phyloP scores from a whole-genome alignment of 1,284 basidiomycete genomes.

The Cystobasidium pallidum region DNA sequence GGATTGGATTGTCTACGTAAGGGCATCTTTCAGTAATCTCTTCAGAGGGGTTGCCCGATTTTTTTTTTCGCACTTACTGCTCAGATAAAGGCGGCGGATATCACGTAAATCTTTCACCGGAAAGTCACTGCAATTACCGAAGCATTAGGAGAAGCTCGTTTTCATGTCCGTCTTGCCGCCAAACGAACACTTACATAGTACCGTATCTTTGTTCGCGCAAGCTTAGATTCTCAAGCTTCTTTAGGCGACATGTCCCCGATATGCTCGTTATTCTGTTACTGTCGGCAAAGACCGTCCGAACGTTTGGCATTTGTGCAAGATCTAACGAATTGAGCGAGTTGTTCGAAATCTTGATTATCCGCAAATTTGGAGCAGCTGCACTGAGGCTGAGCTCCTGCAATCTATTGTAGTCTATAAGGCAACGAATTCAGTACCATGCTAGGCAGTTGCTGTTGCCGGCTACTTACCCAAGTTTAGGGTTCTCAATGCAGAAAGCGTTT shows the following conservation, averaged over 20 bases:
- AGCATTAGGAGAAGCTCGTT: not conserved
- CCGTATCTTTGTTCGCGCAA: conserved; percentile 81
- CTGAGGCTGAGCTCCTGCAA: conserved; percentile 57
- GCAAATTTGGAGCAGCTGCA: conserved; percentile 66
- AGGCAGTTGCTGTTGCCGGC: not conserved
- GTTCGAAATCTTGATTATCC: conserved; percentile 81
- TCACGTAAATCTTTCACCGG: conserved; percentile 77
- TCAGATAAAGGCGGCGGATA: conserved; percentile 89
- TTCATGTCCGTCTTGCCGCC: not conserved
- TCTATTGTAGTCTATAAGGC: conserved; percentile 70
- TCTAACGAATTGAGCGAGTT: conserved; percentile 76
- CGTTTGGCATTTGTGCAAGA: conserved; percentile 67
- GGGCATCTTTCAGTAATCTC: not conserved
- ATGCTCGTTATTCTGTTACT: conserved; percentile 70
- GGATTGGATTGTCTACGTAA: conserved; percentile 57
- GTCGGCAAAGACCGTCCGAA: conserved; percentile 87
- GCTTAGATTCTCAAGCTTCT: conserved; percentile 83
- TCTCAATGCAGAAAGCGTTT: conserved; percentile 66
- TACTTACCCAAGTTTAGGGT: conserved; percentile 78
- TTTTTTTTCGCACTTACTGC: conserved; percentile 64
- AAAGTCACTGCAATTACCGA: conserved; percentile 53
- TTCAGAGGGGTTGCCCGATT: not conserved
- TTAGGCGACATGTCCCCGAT: conserved; percentile 62
- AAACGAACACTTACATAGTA: conserved; percentile 68
- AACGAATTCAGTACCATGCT: not conserved